Evolutionary conservation across 108 stramenopile species (phyloP), one percentile per base, ranked within the genome.

Genomic region (Discostella pseudostelligera): DNA sequence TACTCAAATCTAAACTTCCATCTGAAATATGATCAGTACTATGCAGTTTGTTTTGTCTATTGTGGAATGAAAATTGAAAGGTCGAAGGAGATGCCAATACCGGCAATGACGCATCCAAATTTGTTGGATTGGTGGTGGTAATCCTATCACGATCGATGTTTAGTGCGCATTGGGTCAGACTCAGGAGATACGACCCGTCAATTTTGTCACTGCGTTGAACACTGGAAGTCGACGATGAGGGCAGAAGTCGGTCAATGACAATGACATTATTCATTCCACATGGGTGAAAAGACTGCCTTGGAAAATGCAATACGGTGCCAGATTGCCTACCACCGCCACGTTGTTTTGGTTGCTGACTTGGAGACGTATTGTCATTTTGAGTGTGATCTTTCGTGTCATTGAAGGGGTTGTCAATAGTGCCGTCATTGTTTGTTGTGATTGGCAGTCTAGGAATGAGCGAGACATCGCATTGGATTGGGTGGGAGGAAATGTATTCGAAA

Each of bases 391-490:
- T 6, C 19, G 32, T 4, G 32, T 21, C 37, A 10, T 25, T 1
- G 3, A 12, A 11, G 0, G 19, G 26, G 19, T 20, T 8, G 25
- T 35, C 7, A 8, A 19, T n/a, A 12, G 25, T 14, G 11, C n/a
- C 17, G n/a, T 49, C 16, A 0, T 22, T 10, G 3, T 37, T 9
- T 0, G 10, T 14, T 19, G 9, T 17, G 7, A 29, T 42, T 42
- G 35, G 49, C 0, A 54, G 22, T 44, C 59, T 56, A 11, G 64
- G 63, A 19, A 74, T 17, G 46, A 67, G 24, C 9, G 59, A 39
- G 22, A 74, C 25, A 46, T 74, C 73, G 58, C 73, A 74, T 61
- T 67, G 73, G 43, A 74, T 32, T 0, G 73, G 73, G 13, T 45
- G 60, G n/a, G 73, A 61, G 17, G 35, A 29, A 8, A 74, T 47